Percentiles rank a stretch among this genome's conserved stretches.
Conservation (phyloP, 257 asterid species). For the Capsicum baccatum region DNA sequence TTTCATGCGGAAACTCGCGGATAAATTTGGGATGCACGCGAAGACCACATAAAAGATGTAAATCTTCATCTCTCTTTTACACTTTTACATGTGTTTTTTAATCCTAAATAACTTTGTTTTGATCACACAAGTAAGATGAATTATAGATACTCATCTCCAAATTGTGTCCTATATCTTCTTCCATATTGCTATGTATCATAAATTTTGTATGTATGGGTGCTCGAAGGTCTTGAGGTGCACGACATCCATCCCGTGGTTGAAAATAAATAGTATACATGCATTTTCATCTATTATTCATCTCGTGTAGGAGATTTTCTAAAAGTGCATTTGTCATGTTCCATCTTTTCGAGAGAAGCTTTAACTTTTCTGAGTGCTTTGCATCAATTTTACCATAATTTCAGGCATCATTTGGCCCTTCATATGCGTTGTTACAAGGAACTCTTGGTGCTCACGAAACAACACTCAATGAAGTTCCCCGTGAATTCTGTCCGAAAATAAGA, state of each 20-base stretch:
- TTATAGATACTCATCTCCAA: neutral
- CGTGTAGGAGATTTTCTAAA: neutral
- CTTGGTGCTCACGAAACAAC: conserved; percentile 59
- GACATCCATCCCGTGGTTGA: neutral
- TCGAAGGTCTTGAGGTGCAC: no score
- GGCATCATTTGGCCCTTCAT: conserved; percentile 94
- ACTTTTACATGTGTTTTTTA: neutral
- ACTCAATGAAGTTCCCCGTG: conserved; percentile 48
- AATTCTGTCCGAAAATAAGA: conserved; percentile 62
- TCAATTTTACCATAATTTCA: conserved; percentile 30
- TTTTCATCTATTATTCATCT: neutral
- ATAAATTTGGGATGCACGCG: conserved; percentile 74
- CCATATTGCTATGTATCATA: neutral
- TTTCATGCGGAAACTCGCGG: conserved; percentile 90
- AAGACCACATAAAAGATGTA: conserved; percentile 86
- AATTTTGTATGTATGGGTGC: neutral
- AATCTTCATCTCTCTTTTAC: conserved; percentile 36
- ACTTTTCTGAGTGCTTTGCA: neutral
- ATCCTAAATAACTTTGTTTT: neutral
- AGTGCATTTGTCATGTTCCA: neutral
- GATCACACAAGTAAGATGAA: neutral
- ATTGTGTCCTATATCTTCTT: neutral
- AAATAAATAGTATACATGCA: neutral
- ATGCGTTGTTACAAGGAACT: conserved; percentile 89
- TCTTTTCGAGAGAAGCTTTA: neutral